Evolutionary conservation across 176 grass and related monocot genomes (phyloP).

Genomic region (Phoenix roebelenii): DNA sequence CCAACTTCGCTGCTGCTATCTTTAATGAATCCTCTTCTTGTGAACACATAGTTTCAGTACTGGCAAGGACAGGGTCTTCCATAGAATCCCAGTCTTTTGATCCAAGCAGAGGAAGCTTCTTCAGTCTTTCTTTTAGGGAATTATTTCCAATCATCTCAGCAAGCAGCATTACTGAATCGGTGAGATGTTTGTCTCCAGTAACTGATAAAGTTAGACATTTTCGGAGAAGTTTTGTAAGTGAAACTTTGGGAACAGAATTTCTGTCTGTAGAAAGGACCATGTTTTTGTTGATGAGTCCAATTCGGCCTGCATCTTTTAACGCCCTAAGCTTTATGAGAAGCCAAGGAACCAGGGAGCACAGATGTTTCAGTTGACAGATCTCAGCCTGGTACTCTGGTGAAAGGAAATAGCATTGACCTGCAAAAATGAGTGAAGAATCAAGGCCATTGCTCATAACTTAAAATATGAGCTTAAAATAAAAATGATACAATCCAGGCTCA

Average conservation of each 20-base stretch:
- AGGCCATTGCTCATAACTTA: neutral
- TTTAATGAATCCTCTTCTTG: conserved; percentile 30
- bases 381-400: conserved; percentile 14
- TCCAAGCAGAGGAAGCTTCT: conserved; percentile 42
- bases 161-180: conserved; percentile 47
- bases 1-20: conserved; percentile 31
- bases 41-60: conserved; percentile 15
- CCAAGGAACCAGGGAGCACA: conserved; percentile 52
- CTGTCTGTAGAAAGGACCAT: conserved; percentile 40
- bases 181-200: conserved; percentile 40
- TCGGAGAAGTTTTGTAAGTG: conserved; percentile 43
- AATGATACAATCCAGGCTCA: no score
- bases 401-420: conserved; percentile 36
- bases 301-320: conserved; percentile 36
- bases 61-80: conserved; percentile 19
- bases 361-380: conserved; percentile 21
- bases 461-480: no score
- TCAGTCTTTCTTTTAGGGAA: conserved; percentile 45
- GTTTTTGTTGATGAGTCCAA: conserved; percentile 41
- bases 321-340: conserved; percentile 57
- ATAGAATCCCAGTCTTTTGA: neutral
- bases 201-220: conserved; percentile 43
- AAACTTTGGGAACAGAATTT: conserved; percentile 44
- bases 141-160: conserved; percentile 45
- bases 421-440: conserved; percentile 11